Base-by-base conservation (phyloP, 495 filamentous ascomycete genomes). In the Bryoglossum gracile region DNA sequence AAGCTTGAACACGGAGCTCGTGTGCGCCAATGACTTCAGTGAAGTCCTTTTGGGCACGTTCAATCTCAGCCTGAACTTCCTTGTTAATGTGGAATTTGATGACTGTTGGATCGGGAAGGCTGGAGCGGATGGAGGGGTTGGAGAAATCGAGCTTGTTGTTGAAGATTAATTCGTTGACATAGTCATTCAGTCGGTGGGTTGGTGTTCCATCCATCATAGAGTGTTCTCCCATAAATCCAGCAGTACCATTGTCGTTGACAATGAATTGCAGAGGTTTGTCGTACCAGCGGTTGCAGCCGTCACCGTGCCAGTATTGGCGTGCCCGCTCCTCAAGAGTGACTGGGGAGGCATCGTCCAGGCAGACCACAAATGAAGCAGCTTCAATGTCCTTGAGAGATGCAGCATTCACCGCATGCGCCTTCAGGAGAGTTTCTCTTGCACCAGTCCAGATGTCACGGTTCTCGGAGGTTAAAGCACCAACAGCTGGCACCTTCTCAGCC, bases 191-290 rank as follows among this genome's bases (percentile, higher is more conserved):
- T 3, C 94, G 81, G 67, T 97, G 90, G 10, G 94, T 99, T 1
- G 94, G 89, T 22, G 91, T 99, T 48, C 94, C 94, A 65, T 99
- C 94, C 94, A 99, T 99, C 94, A 99, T 97, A 68, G 83, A 89
- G 74, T 99, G 94, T 74, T 99, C 94, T 61, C 94, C 94, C 72
- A 86, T 88, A 76, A 99, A 99, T 51, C 94, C 94, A 19, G 94
- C 86, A 13, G 92, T 94, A 56, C 89, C 94, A 68, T 99, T 99
- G 60, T 97, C 90, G 68, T 95, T 96, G 68, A 99, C 62, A 61
- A 99, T 91, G 68, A 99, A 97, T 71, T 99, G 89, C 46, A 95
- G 71, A 17, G 94, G 94, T 74, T 97, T 97, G 75, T 99, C 94
- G 63, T 86, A 97, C 88, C 89, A 99, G 46, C 94, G 83, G 76